Evolutionary conservation across 1,284 basidiomycete species (phyloP).

Genomic region (Vanrija pseudolonga): DNA sequence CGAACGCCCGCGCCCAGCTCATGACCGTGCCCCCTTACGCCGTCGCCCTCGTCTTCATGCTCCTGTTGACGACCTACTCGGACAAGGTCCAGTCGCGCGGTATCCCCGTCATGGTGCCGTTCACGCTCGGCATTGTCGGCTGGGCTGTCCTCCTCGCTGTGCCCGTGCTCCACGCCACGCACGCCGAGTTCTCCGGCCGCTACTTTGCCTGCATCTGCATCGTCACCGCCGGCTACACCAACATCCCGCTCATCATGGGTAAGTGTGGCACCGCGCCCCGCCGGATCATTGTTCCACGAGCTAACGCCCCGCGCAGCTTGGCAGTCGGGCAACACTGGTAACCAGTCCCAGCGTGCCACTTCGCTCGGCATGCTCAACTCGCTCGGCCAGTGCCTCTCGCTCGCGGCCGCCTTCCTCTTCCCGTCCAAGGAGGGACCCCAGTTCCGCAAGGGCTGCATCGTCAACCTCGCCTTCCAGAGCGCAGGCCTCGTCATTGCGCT

Average conservation of each 20-base stretch:
- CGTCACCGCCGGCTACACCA: conserved; percentile 46
- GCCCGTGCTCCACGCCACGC: conserved; percentile 25
- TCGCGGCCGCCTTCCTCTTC: conserved; percentile 51
- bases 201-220: conserved; percentile 50
- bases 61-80: conserved; percentile 62
- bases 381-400: conserved; percentile 50
- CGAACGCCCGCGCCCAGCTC: conserved; percentile 55
- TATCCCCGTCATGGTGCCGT: conserved; percentile 43
- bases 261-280: too few relatives aligned
- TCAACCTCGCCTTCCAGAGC: conserved; percentile 50
- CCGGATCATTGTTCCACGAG: too few relatives aligned
- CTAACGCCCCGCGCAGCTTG: background rate
- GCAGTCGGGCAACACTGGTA: conserved; percentile 9
- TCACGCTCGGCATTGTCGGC: conserved; percentile 46
- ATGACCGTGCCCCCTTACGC: conserved; percentile 77
- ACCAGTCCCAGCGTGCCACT: conserved; percentile 48
- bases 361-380: conserved; percentile 52
- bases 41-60: conserved; percentile 64
- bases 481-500: conserved; percentile 46
- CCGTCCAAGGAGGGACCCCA: conserved; percentile 46
- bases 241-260: conserved; percentile 42
- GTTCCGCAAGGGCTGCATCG: conserved; percentile 47
- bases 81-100: conserved; percentile 69
- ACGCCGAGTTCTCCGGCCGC: conserved; percentile 35
- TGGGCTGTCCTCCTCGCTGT: conserved; percentile 49